These are phyloP conservation scores for Agaricus subrufescens DNA, from an alignment of 768 basidiomycete species.

Conservation along the genomic window DNA sequence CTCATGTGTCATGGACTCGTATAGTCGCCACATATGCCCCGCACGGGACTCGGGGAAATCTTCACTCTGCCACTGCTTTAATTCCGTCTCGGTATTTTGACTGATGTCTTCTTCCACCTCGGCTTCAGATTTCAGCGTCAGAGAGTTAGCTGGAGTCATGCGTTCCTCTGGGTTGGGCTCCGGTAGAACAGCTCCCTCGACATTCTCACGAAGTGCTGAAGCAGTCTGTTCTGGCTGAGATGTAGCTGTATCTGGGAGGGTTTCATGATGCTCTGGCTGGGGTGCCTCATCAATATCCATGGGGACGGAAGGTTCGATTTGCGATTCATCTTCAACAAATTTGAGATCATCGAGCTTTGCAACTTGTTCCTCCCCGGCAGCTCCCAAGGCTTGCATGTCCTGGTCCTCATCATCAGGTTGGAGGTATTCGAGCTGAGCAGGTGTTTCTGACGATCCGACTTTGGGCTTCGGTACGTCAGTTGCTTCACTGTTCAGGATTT, in stretches of 20 bases:
- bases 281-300: conserved; percentile 45
- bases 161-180: conserved; percentile 19
- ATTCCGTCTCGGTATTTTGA: conserved; percentile 38
- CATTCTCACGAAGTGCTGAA: conserved; percentile 20
- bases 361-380: conserved; percentile 78
- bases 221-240: conserved; percentile 22
- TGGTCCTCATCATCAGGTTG: conserved; percentile 62
- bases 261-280: conserved; percentile 22
- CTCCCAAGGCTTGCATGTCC: conserved; percentile 86
- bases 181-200: conserved; percentile 47
- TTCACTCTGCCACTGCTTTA: conserved; percentile 57
- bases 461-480: conserved; percentile 28
- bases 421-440: conserved; percentile 71
- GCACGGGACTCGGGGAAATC: conserved; percentile 54
- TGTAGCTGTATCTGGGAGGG: conserved; percentile 13
- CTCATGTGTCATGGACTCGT: conserved; percentile 86
- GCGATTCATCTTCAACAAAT: conserved; percentile 57
- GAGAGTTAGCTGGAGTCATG: conserved; percentile 19
- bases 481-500: conserved; percentile 54
- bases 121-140: conserved; percentile 21
- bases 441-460: conserved; percentile 30
- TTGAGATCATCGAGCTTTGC: conserved; percentile 80
- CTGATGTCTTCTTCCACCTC: conserved; percentile 25
- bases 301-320: conserved; percentile 25
- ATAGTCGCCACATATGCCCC: conserved; percentile 85